phyloP scores from a whole-genome alignment of 352 stramenopile species.

The Globisporangium yorkense region DNA sequence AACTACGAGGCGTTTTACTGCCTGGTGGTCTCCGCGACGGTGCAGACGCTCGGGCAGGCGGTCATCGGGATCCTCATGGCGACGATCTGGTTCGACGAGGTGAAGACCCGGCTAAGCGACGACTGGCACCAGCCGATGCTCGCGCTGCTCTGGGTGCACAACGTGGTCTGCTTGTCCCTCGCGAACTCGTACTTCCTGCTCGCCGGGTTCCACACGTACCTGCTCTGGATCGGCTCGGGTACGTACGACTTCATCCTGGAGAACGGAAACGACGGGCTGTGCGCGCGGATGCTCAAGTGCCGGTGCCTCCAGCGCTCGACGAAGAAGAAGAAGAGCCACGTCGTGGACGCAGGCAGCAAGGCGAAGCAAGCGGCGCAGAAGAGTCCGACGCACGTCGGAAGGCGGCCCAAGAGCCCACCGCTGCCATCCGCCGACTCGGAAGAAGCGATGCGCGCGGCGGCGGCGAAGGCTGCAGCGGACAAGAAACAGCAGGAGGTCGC shows the following conservation, averaged over 20 bases:
- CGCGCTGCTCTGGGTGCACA: conserved; percentile 72
- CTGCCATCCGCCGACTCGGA: neutral
- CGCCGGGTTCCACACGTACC: conserved; percentile 72
- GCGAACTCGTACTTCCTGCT: conserved; percentile 67
- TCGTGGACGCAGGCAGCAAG: conserved; percentile 22
- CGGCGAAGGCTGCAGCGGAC: conserved; percentile 13
- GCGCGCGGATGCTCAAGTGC: conserved; percentile 72
- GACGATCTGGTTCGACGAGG: conserved; percentile 58
- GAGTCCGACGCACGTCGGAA: neutral
- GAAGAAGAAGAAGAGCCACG: conserved; percentile 37
- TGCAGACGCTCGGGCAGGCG: conserved; percentile 55
- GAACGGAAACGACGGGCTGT: conserved; percentile 69
- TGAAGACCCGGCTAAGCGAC: conserved; percentile 28
- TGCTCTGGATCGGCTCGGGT: conserved; percentile 57
- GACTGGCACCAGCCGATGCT: conserved; percentile 42
- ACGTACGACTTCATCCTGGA: conserved; percentile 85
- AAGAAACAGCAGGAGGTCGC: conserved; percentile 25
- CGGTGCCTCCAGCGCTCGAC: conserved; percentile 42
- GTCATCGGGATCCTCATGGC: conserved; percentile 72
- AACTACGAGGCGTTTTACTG: conserved; percentile 86
- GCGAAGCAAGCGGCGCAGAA: conserved; percentile 4
- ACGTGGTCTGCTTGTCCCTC: conserved; percentile 47
- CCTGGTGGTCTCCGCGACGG: conserved; percentile 53
- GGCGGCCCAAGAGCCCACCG: neutral
- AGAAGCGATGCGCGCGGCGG: conserved; percentile 2